These are phyloP conservation scores for Murraya koenigii DNA, from an alignment of 345 rosid species.

Conservation along the genomic window DNA sequence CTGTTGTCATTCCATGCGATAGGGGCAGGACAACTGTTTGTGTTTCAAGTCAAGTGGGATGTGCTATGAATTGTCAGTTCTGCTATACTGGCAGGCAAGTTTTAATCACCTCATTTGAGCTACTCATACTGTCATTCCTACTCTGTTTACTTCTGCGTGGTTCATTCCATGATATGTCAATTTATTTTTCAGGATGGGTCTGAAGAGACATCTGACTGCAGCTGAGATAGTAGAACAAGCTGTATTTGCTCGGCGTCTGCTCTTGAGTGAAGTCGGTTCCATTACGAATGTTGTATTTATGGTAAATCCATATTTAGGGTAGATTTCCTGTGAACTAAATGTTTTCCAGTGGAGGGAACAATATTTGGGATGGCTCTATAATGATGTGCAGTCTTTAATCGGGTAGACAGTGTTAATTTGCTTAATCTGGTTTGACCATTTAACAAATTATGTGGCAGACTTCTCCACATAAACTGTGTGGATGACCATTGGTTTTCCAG, in stretches of 20 bases:
- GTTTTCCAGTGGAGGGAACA: not conserved
- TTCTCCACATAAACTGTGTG: not conserved
- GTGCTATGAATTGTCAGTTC: constrained; percentile 97
- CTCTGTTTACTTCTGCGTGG: not conserved
- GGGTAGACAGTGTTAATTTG: not conserved
- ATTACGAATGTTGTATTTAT: constrained; percentile 89
- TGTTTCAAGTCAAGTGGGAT: constrained; percentile 93
- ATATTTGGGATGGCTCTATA: not conserved
- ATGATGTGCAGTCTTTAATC: not conserved
- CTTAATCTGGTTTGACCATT: not conserved
- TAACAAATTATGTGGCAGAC: not conserved
- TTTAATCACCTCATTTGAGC: not conserved
- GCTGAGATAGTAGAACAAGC: constrained; percentile 96
- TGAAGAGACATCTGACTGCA: constrained; percentile 73
- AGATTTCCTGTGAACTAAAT: not conserved
- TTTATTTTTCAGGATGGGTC: constrained; percentile 67
- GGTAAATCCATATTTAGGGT: constrained; percentile 43
- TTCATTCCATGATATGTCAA: not conserved
- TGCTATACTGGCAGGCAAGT: constrained; percentile 85
- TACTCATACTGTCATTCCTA: not conserved
- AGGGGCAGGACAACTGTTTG: constrained; percentile 88
- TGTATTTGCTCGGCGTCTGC: constrained; percentile 63
- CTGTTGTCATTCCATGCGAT: constrained; percentile 85
- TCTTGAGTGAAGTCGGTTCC: constrained; percentile 60
- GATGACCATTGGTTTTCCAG: not conserved